Base-by-base conservation (phyloP, 2,329 filamentous ascomycete species). In the Rugonectria rugulosa region DNA sequence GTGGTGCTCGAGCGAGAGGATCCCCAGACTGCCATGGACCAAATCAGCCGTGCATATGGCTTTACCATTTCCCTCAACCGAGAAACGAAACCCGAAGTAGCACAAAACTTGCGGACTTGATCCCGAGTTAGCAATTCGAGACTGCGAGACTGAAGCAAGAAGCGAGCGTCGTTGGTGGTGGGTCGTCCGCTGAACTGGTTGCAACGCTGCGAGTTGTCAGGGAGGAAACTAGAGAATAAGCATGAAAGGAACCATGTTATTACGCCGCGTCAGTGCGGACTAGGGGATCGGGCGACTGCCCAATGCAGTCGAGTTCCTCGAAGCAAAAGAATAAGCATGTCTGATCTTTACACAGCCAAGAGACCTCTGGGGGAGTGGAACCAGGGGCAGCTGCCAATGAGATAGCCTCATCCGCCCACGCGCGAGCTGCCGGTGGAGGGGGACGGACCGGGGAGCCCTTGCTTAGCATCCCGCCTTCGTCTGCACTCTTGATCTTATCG, bases 301-400 rank as follows among this genome's bases (percentile, higher is more conserved):
- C 47, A 41, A 66, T 65, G 45, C 36, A 57, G 47, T 60, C 45
- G 51, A 40, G 19, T 19, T 15, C n/a, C 11, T 17, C 19, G 32
- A 49, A 53, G 38, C 58, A 56, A 57, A n/a, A 54, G 56, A 62
- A 61, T 64, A 67, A 66, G 63, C 59, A 61, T 64, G 61, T 57
- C 42, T 40, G 48, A 61, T 52, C 54, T 55, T 49, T 47, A 11
- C 44, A 47, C 44, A 32, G 19, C 29, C 23, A 27, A 32, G 36
- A 53, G 24, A 43, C 47, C 55, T 45, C 43, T 10, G 49, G 60
- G 56, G 50, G 50, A 49, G 62, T 57, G 59, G 56, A 55, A 55
- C 40, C 52, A 44, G 42, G 53, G 56, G 41, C 57, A 10, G 6
- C 21, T 31, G 19, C 65, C 65, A 67, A 67, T 67, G 15, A 48